Base-by-base conservation (phyloP, 495 filamentous ascomycete genomes). In the Opeltia flavorubescens region DNA sequence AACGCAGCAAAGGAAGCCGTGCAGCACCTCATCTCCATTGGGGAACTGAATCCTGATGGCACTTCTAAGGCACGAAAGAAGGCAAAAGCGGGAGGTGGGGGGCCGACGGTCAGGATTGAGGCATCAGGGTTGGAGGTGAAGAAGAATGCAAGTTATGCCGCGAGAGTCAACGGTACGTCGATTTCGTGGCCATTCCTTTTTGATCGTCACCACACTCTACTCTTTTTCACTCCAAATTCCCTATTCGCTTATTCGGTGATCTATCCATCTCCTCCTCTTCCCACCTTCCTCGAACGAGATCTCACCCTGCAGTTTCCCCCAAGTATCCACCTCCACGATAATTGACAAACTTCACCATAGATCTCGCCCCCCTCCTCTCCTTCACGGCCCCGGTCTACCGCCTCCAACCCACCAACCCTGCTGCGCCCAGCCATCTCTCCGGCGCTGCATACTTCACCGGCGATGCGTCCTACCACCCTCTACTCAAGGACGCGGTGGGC, bases 401-500 rank as follows among this genome's bases (percentile, higher is more conserved):
- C 7, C 21, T 56, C 18, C 23, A 11, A 21, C 51, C 55, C 0
- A 29, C 43, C 24, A 50, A 34, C 9, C 5, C 42, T 2, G 17
- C 29, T 0, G 44, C 50, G 13, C 49, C 45, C 7, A 53, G 51
- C 6, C 36, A 64, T 2, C 47, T 52, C 11, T 48, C 40, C 30
- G 58, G 53, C 4, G 49, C 57, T 26, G 62, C 61, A n/a, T 44
- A 53, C 25, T 62, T 63, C 51, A 46, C 49, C 7, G 40, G 54
- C 24, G 60, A 62, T 17, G 38, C 38, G 6, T 5, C 25, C 5
- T 11, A 26, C 20, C n/a, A 36, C 25, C 58, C 54, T 20, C 51
- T 43, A 12, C 54, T 64, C 40, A 49, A 49, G 27, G 61, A 60
- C 2, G 50, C 52, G 38, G 53, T 71, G 27, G 67, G 64, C 7